Base-by-base conservation (phyloP, 805 yeast genomes). In the Candida nanaspora region DNA sequence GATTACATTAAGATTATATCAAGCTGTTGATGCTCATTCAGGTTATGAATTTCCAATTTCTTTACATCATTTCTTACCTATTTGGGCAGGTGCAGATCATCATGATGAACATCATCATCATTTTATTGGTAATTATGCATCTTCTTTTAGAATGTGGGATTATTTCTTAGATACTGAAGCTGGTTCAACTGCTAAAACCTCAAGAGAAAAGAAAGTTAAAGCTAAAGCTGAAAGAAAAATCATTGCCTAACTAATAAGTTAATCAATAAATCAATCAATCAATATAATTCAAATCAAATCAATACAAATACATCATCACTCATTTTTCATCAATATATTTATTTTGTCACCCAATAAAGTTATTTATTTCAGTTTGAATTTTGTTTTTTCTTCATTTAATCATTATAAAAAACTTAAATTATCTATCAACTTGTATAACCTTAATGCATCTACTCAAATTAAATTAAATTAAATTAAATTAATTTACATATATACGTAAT, bases 41-140 rank as follows among this genome's bases (percentile, higher is more conserved):
- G 98, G 98, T 44, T 93, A 91, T 65, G 98, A 91, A 61, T 91
- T 91, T 78, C 98, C 98, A 47, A 81, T 94, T 86, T 86, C 96
- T 4, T 72, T 91, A 57, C 93, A 87, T 66, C 87, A 88, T 60
- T 79, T 91, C 65, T 61, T 91, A 46, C 97, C 97, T 37, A 76
- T 93, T 67, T 89, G 98, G 97, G 95, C 97, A 4, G 98, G 98
- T 50, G 96, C 97, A 19, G 96, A 86, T 56, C 98, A 91, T 65
- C 98, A 91, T 62, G 98, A 91, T 65, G 86, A 86, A 65, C 98
- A 91, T 61, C 98, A 91, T 63, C 95, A 86, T 62, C 88, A 83
- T 68, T 91, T 91, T 66, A 84, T 87, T 53, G 98, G 98, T 50
- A 88, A 89, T 65, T 91, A 87, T 62, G 93, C 97, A 23, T 84